These are phyloP conservation scores for Prunus mume DNA, from an alignment of 306 rosid species.

Conservation along the genomic window DNA sequence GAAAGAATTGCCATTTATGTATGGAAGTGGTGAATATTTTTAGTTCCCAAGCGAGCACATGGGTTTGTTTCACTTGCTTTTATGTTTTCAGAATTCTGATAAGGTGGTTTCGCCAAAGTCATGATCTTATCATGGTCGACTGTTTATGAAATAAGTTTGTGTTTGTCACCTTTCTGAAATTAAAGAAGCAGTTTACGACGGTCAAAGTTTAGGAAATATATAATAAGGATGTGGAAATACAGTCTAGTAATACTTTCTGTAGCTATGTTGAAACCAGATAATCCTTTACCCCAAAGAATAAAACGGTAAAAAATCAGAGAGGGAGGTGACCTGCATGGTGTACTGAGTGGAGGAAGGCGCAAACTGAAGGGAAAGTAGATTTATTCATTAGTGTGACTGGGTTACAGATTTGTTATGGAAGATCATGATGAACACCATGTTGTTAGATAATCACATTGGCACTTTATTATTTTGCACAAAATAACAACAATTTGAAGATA, in stretches of 20 bases:
- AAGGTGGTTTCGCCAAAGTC: neutral
- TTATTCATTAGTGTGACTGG: neutral
- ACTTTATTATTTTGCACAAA: neutral
- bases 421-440: neutral
- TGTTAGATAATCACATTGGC: neutral
- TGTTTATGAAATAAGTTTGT: neutral
- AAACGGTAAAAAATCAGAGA: neutral
- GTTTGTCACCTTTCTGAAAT: neutral
- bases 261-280: neutral
- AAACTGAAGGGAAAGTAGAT: neutral
- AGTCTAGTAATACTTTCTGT: neutral
- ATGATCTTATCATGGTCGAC: neutral
- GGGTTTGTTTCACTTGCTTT: neutral
- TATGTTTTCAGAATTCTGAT: neutral
- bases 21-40: neutral
- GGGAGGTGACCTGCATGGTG: neutral
- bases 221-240: neutral
- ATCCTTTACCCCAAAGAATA: neutral
- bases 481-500: neutral
- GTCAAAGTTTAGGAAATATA: neutral
- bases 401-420: neutral
- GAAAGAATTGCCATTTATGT: neutral
- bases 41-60: neutral
- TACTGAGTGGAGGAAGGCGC: neutral
- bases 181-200: neutral